phyloP scores from a whole-genome alignment of 2,329 filamentous ascomycete species.

The Hirsutella minnesotensis region DNA sequence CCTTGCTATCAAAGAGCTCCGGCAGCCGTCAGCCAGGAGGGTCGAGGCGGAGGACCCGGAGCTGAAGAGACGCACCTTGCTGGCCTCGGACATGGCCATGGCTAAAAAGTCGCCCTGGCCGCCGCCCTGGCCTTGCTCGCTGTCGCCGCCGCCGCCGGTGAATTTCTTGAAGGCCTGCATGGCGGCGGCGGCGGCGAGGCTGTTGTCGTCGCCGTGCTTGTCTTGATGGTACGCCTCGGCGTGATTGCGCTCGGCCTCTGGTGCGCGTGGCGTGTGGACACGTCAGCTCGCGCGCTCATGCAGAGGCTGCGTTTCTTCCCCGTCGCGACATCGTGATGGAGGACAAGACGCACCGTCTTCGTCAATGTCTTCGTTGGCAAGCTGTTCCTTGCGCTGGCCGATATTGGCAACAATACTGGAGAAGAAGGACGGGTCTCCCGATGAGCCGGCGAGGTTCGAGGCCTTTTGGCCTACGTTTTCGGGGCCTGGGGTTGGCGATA shows the following conservation, averaged over 20 bases:
- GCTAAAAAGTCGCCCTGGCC: constrained; percentile 73
- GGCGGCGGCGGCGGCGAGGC: constrained; percentile 61
- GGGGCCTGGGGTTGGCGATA: constrained; percentile 16
- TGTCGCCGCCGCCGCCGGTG: constrained; percentile 42
- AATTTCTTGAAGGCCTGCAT: constrained; percentile 78
- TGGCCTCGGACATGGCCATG: constrained; percentile 78
- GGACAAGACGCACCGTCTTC: constrained; percentile 41
- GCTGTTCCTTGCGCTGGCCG: constrained; percentile 34
- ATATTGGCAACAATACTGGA: constrained; percentile 33
- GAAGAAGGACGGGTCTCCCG: constrained; percentile 37
- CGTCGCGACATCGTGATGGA: too few relatives aligned
- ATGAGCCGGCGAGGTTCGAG: constrained; percentile 30
- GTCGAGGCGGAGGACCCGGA: too few relatives aligned
- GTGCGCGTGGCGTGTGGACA: too few relatives aligned
- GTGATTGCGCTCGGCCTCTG: constrained; percentile 60
- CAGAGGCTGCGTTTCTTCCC: too few relatives aligned
- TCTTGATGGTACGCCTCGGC: constrained; percentile 55
- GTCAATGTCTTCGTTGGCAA: constrained; percentile 35
- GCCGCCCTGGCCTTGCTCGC: constrained; percentile 20
- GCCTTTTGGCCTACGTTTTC: constrained; percentile 35
- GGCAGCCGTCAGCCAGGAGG: neutral
- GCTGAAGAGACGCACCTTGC: constrained; percentile 51
- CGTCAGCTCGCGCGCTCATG: too few relatives aligned
- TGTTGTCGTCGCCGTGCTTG: constrained; percentile 32
- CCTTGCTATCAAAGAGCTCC: constrained; percentile 49